phyloP scores from a whole-genome alignment of 2,329 filamentous ascomycete species.

The Biscogniauxia sp. region DNA sequence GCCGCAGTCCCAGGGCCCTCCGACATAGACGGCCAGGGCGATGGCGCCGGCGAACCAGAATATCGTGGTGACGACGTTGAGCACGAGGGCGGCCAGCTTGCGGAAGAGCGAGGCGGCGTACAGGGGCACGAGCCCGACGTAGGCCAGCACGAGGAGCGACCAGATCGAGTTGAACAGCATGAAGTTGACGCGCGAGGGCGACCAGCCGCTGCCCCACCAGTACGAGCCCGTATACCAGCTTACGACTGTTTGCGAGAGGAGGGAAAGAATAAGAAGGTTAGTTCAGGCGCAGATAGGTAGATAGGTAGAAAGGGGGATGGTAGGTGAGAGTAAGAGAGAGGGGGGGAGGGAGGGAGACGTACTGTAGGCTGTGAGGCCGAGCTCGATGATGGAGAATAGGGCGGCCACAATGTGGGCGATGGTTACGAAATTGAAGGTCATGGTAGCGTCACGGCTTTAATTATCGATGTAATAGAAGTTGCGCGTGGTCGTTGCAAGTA shows the following conservation, averaged over 20 bases:
- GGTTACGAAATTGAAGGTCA: slow-evolving; percentile 55
- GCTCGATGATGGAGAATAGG: slow-evolving; percentile 68
- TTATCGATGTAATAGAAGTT: background rate
- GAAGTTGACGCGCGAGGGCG: slow-evolving; percentile 66
- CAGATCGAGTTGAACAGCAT: slow-evolving; percentile 77
- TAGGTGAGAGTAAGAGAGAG: background rate
- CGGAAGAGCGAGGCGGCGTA: slow-evolving; percentile 62
- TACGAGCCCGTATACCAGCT: slow-evolving; percentile 41
- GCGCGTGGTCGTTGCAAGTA: background rate
- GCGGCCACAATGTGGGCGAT: slow-evolving; percentile 66
- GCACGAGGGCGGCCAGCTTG: slow-evolving; percentile 60
- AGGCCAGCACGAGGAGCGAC: slow-evolving; percentile 69
- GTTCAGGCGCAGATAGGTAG: slow-evolving; percentile 1
- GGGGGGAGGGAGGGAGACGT: too few species aligned
- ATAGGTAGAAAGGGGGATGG: background rate
- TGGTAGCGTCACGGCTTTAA: slow-evolving; percentile 26
- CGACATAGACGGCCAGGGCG: slow-evolving; percentile 66
- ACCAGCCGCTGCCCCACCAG: slow-evolving; percentile 8
- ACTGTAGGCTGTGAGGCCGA: slow-evolving; percentile 75
- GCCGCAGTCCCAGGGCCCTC: slow-evolving; percentile 52
- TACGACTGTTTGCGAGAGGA: slow-evolving; percentile 46
- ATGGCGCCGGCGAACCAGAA: slow-evolving; percentile 92
- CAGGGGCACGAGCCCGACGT: slow-evolving; percentile 66
- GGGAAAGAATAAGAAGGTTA: too few species aligned
- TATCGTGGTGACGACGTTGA: slow-evolving; percentile 72